Evolutionary conservation across 768 basidiomycete genomes (phyloP), one percentile per base, ranked within the genome.

Genomic region (Paxillus involutus): DNA sequence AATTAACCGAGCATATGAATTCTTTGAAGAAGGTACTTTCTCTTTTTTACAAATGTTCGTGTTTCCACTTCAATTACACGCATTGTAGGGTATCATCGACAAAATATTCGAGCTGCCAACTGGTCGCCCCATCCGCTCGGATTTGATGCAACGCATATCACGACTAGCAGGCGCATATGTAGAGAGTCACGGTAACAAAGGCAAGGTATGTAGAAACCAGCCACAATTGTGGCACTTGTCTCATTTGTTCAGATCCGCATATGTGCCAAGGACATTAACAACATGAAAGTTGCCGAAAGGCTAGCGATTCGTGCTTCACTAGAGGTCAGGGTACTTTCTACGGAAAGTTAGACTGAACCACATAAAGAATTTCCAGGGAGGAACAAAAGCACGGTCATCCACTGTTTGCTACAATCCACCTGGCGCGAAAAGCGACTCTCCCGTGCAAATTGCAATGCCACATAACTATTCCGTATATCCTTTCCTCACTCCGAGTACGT

Each of bases 381-480:
- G 58, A 39, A 43, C 49, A 16, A 55, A 44, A 32, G 43, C 44
- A 3, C 57, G 10, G 36, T 42, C 44, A 40, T 35, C 65, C 19
- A 62, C 69, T 37, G 51, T 69, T 47, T 69, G 65, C 51, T 68
- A 72, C 59, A 58, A 72, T 19, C 67, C 70, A n/a, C 70, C 70
- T 19, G 52, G 56, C 11, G 47, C 61, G 32, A 65, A 61, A n/a
- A 63, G 47, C 19, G 56, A 60, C 10, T 64, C 63, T 2, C 66
- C 69, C 3, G 45, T 68, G 37, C 60, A 63, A n/a, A 53, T 64
- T 5, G 47, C 68, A n/a, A 72, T 72, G 44, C 67, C 71, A 4
- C 65, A 70, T 30, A 63, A 63, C 16, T 89, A 88, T 64, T 79
- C 85, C n/a, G 58, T 88, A 37, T 91, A 84, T 66, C 89, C 89